Percentiles rank a stretch among this genome's conserved stretches.
These are phyloP conservation scores for Pistacia integerrima DNA, from an alignment of 345 rosid genomes.

Conservation along the genomic window DNA sequence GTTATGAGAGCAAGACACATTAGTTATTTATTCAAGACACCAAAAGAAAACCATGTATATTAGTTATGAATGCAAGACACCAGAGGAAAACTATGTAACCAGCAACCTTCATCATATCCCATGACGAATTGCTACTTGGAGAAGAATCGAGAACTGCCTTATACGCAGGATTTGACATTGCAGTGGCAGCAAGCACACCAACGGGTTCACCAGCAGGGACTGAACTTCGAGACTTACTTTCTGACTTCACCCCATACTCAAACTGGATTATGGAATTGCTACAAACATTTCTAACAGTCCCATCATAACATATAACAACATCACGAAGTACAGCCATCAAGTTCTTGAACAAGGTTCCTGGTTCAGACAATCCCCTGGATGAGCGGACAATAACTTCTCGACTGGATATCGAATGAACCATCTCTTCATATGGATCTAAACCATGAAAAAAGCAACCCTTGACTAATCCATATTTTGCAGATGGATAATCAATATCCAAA, in stretches of 20 bases:
- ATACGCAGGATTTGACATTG: constrained; percentile 97
- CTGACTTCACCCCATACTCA: constrained; percentile 62
- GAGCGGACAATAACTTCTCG: constrained; percentile 93
- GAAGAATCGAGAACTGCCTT: constrained; percentile 97
- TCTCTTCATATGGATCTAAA: constrained; percentile 88
- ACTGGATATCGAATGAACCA: constrained; percentile 79
- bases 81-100: constrained; percentile 10
- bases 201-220: constrained; percentile 97
- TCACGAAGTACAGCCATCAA: constrained; percentile 97
- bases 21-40: not conserved
- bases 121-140: constrained; percentile 84
- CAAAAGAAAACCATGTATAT: constrained; percentile 4
- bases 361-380: constrained; percentile 89
- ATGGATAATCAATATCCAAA: constrained; percentile 48
- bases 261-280: constrained; percentile 87
- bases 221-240: constrained; percentile 44
- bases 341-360: constrained; percentile 92
- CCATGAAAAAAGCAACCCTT: constrained; percentile 78
- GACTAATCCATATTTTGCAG: constrained; percentile 75
- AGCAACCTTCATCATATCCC: constrained; percentile 97
- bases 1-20: not conserved
- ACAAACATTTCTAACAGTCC: constrained; percentile 83
- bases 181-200: constrained; percentile 96
- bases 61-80: not conserved
- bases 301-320: constrained; percentile 83